These are phyloP conservation scores for Paracorniculantispora psalliotae DNA, from an alignment of 2,329 filamentous ascomycete genomes.

Conservation along the genomic window DNA sequence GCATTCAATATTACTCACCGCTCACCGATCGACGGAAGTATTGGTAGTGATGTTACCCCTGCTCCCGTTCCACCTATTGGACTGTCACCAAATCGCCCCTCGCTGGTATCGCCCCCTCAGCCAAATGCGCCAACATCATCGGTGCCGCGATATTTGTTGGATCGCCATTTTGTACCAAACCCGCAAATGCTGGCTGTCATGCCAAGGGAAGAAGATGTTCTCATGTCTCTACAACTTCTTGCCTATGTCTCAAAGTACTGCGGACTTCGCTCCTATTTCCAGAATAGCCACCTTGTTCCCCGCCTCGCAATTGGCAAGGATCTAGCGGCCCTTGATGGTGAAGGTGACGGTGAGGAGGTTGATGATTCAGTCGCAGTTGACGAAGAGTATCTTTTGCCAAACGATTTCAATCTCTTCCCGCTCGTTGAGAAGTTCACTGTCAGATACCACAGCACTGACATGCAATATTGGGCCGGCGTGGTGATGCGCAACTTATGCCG, in stretches of 20 bases:
- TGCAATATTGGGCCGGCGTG: constrained; percentile 99
- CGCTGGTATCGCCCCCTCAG: constrained; percentile 66
- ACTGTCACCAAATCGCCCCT: constrained; percentile 67
- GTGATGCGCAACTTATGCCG: constrained; percentile 98
- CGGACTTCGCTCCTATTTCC: constrained; percentile 91
- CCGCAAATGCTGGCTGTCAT: constrained; percentile 80
- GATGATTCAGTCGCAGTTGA: constrained; percentile 60
- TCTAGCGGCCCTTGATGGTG: constrained; percentile 71
- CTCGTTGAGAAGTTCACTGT: constrained; percentile 98
- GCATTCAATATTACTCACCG: constrained; percentile 93
- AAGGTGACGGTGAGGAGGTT: constrained; percentile 42
- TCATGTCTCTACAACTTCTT: constrained; percentile 95
- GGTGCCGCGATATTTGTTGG: constrained; percentile 74
- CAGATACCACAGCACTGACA: constrained; percentile 88
- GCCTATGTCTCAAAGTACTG: constrained; percentile 99
- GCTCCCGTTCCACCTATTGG: constrained; percentile 62
- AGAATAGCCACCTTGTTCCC: constrained; percentile 88
- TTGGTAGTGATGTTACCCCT: constrained; percentile 67
- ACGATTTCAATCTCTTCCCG: constrained; percentile 98
- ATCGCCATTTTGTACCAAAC: constrained; percentile 64
- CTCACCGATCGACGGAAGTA: constrained; percentile 76
- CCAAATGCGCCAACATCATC: constrained; percentile 66
- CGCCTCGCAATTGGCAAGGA: constrained; percentile 86
- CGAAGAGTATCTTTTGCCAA: constrained; percentile 84
- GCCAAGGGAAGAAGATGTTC: constrained; percentile 93